Evolutionary conservation across 139 green algal genomes (phyloP).

Genomic region (Eudorina sp.): DNA sequence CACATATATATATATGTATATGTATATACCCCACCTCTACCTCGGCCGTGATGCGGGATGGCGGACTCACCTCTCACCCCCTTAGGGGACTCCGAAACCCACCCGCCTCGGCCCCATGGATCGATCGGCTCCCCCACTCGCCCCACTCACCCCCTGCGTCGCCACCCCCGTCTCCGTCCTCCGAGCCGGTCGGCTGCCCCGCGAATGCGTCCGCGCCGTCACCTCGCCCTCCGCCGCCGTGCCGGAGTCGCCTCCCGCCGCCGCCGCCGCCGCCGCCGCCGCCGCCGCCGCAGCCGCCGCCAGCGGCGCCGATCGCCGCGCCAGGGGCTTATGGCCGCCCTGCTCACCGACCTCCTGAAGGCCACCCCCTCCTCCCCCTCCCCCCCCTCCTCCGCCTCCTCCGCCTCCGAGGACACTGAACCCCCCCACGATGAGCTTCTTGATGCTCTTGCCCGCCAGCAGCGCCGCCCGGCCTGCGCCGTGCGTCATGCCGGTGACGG

Average conservation of each 20-base stretch:
- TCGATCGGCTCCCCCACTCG: neutral
- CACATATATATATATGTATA: too few relatives aligned
- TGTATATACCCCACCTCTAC: too few relatives aligned
- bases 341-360: neutral
- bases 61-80: too few relatives aligned
- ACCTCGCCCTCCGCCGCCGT: neutral
- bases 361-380: neutral
- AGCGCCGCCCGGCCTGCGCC: neutral
- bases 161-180: neutral
- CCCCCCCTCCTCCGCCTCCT: neutral
- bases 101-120: too few relatives aligned
- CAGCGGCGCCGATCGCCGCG: neutral
- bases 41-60: too few relatives aligned
- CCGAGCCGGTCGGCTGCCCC: neutral
- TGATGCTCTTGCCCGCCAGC: neutral
- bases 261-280: neutral
- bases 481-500: conserved; percentile 1
- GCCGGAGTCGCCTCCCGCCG: neutral
- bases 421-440: neutral
- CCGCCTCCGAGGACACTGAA: neutral
- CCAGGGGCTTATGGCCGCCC: neutral
- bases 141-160: neutral
- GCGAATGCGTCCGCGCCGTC: neutral
- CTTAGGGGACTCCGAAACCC: too few relatives aligned
- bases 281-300: neutral